Evolutionary conservation across 495 filamentous ascomycete genomes (phyloP).

Genomic region (Daldinia caldariorum): DNA sequence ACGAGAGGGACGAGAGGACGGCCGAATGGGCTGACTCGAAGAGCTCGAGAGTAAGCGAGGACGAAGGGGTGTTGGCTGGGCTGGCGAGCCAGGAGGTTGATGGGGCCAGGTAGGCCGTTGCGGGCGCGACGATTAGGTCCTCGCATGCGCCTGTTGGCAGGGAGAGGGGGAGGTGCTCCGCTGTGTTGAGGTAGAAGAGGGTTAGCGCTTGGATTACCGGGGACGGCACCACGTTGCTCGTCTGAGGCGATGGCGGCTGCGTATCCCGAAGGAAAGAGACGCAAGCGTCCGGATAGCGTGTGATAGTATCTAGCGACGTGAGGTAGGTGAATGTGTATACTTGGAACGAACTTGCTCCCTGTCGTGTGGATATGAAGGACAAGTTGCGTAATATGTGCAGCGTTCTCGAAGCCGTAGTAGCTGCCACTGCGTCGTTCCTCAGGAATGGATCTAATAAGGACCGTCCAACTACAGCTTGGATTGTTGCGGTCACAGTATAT

Average conservation of each 20-base stretch:
- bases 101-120: constrained; percentile 79
- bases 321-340: constrained; percentile 88
- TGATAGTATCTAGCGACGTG: constrained; percentile 87
- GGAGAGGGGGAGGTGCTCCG: constrained; percentile 83
- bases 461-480: constrained; percentile 77
- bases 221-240: constrained; percentile 67
- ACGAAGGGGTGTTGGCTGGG: constrained; percentile 51
- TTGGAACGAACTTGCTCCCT: constrained; percentile 76
- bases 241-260: constrained; percentile 64
- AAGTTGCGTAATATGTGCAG: constrained; percentile 83
- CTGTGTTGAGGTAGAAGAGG: constrained; percentile 90
- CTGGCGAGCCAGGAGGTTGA: constrained; percentile 66
- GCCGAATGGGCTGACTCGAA: constrained; percentile 94
- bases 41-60: constrained; percentile 67
- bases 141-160: constrained; percentile 73
- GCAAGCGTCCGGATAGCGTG: constrained; percentile 74
- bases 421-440: constrained; percentile 63
- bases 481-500: constrained; percentile 79
- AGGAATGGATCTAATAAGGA: constrained; percentile 59
- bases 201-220: constrained; percentile 82
- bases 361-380: constrained; percentile 85
- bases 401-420: constrained; percentile 76
- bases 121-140: constrained; percentile 75
- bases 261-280: constrained; percentile 73
- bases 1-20: constrained; percentile 82